phyloP scores from a whole-genome alignment of 192 early-diverging fungal genomes.

The Backusella morwellensis region DNA sequence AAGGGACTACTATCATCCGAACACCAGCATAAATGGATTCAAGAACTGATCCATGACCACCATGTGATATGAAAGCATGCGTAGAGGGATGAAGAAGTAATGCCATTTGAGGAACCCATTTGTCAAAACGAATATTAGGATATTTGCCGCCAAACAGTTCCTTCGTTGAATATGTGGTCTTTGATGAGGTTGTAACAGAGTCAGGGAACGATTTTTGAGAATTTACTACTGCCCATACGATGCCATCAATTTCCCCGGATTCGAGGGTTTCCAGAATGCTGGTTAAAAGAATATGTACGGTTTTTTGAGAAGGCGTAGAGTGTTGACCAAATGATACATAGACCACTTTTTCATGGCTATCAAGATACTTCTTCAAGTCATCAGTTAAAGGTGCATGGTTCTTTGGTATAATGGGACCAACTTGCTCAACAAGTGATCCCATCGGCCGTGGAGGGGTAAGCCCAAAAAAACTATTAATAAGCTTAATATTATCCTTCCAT shows the following conservation, averaged over 20 bases:
- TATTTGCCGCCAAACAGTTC: neutral
- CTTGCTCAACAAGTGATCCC: slow-evolving; percentile 19
- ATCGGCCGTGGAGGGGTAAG: slow-evolving; percentile 6
- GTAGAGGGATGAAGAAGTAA: slow-evolving; percentile 27
- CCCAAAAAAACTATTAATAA: slow-evolving; percentile 25
- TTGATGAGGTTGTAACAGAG: neutral
- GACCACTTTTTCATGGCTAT: neutral
- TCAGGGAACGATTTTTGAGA: neutral
- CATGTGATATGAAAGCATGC: slow-evolving; percentile 26
- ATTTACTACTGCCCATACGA: slow-evolving; percentile 26
- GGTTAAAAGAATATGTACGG: slow-evolving; percentile 17
- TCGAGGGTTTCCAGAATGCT: slow-evolving; percentile 18
- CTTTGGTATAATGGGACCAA: slow-evolving; percentile 35
- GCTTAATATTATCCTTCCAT: slow-evolving; percentile 11
- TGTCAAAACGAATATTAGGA: neutral
- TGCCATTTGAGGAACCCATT: slow-evolving; percentile 33
- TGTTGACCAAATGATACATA: slow-evolving; percentile 37
- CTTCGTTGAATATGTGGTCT: neutral
- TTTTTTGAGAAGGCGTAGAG: neutral
- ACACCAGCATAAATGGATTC: slow-evolving; percentile 32
- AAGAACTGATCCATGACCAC: slow-evolving; percentile 23
- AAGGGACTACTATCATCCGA: slow-evolving; percentile 30
- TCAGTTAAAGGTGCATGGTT: slow-evolving; percentile 8
- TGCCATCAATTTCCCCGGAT: slow-evolving; percentile 26
- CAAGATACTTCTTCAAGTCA: slow-evolving; percentile 1